phyloP scores from a whole-genome alignment of 768 basidiomycete genomes.

The Boletus insuetus region DNA sequence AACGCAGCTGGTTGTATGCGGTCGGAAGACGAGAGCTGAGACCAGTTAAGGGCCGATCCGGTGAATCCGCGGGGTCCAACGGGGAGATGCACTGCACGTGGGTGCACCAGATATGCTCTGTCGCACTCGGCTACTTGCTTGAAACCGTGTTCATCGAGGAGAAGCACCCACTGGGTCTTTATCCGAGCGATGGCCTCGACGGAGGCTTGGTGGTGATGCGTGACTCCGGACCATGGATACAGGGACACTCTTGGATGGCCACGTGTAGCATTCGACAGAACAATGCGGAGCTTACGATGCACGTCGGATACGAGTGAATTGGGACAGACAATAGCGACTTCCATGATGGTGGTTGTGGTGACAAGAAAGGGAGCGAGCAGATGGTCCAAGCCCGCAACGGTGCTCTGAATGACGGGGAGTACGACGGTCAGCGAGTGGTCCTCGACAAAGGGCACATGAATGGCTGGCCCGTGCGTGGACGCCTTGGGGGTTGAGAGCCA shows the following conservation, averaged over 20 bases:
- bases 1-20: constrained; percentile 42
- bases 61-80: constrained; percentile 42
- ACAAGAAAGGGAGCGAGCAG: constrained; percentile 41
- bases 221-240: constrained; percentile 27
- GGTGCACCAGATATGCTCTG: constrained; percentile 41
- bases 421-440: constrained; percentile 44
- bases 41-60: constrained; percentile 21
- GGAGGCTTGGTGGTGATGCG: constrained; percentile 24
- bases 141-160: constrained; percentile 50
- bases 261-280: constrained; percentile 28
- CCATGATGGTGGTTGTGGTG: constrained; percentile 34
- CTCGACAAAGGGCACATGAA: constrained; percentile 12
- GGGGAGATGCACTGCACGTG: constrained; percentile 35
- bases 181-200: constrained; percentile 39
- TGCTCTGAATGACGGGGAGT: constrained; percentile 42
- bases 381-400: constrained; percentile 33
- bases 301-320: constrained; percentile 33
- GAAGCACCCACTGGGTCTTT: constrained; percentile 48
- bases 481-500: constrained; percentile 10
- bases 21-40: constrained; percentile 33
- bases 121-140: constrained; percentile 31
- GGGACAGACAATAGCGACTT: constrained; percentile 50
- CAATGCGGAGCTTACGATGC: constrained; percentile 35
- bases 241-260: constrained; percentile 45
- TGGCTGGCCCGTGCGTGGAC: background rate